A percentile compares a stretch with the other conserved stretches of the same genome.
phyloP scores from a whole-genome alignment of 441 rosid genomes.

The Corymbia citriodora region DNA sequence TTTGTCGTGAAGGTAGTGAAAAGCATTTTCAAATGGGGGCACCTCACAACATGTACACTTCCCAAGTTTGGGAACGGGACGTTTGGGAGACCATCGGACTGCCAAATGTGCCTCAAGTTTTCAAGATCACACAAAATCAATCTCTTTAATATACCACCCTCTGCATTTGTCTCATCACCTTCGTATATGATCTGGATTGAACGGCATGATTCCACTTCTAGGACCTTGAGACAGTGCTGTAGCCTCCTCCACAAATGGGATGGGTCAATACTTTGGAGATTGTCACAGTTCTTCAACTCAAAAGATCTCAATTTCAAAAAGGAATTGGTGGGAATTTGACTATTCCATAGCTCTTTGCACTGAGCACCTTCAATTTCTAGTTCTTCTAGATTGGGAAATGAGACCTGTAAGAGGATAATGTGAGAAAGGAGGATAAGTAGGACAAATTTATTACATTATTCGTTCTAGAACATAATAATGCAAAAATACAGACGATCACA shows the following conservation, averaged over 20 bases:
- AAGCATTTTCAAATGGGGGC: background rate
- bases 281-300: background rate
- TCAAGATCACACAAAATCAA: accelerated
- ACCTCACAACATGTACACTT: background rate
- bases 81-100: accelerated
- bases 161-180: background rate
- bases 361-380: too few species aligned
- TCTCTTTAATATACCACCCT: accelerated
- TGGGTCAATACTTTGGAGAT: background rate
- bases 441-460: too few species aligned
- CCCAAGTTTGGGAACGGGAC: background rate
- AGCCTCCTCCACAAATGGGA: background rate
- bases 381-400: too few species aligned
- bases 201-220: background rate
- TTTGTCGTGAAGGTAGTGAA: background rate
- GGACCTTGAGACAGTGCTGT: accelerated
- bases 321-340: background rate
- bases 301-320: background rate
- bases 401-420: too few species aligned
- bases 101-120: background rate
- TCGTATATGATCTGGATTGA: background rate
- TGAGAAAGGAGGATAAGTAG: too few species aligned
- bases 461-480: too few species aligned
- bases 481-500: accelerated
- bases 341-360: too few species aligned